Evolutionary conservation across 306 rosid species (phyloP).

Genomic region (Spatholobus suberectus): DNA sequence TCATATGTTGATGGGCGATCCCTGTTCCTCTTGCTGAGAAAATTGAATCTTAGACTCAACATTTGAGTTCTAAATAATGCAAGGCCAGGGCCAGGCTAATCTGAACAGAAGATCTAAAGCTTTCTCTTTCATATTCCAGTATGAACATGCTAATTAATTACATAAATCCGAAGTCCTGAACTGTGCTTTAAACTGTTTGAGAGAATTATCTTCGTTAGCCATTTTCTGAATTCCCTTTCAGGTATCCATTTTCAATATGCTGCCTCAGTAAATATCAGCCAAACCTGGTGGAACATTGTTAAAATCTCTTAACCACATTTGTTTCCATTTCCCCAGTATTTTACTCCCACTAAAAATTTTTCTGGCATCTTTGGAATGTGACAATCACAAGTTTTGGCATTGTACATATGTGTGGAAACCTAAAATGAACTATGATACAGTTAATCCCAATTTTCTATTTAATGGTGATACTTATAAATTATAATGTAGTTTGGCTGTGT

Average conservation of each 20-base stretch:
- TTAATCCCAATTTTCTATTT: slow-evolving; percentile 13
- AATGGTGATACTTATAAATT: background rate
- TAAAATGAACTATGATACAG: slow-evolving; percentile 24
- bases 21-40: background rate
- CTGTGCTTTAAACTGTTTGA: slow-evolving; percentile 1
- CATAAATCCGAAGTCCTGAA: background rate
- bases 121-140: background rate
- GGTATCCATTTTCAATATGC: background rate
- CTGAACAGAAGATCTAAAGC: slow-evolving; percentile 2
- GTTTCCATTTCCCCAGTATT: background rate
- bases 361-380: slow-evolving; percentile 15
- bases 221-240: slow-evolving; percentile 16
- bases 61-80: slow-evolving; percentile 14
- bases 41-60: background rate
- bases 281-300: slow-evolving; percentile 17
- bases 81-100: background rate
- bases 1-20: slow-evolving; percentile 14
- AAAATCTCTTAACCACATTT: slow-evolving; percentile 21
- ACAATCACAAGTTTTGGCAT: slow-evolving; percentile 1
- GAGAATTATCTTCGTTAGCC: slow-evolving; percentile 2
- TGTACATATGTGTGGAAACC: background rate
- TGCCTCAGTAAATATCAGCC: slow-evolving; percentile 14
- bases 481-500: background rate
- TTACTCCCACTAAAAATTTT: slow-evolving; percentile 11
- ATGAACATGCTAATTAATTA: slow-evolving; percentile 24